These are phyloP conservation scores for Colletotrichum liaoningense DNA, from an alignment of 2,329 filamentous ascomycete species.

Conservation along the genomic window DNA sequence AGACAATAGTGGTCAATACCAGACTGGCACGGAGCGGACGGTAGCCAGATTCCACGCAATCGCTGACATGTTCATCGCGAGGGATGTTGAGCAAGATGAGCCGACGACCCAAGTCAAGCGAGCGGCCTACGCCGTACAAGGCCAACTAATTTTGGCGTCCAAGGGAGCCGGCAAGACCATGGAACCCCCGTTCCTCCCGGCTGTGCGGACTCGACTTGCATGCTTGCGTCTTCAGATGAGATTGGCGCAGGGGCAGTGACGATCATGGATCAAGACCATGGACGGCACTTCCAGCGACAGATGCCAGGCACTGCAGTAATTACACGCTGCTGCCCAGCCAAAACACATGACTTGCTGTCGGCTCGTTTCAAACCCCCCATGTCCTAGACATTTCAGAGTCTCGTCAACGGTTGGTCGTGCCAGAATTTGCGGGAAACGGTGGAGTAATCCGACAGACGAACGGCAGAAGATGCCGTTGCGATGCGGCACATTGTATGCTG, in stretches of 20 bases:
- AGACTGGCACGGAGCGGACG: constrained; percentile 1
- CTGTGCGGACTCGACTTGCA: constrained; percentile 13
- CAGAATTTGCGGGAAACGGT: constrained; percentile 7
- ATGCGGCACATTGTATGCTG: neutral
- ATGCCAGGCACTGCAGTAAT: neutral
- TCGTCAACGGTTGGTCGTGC: constrained; percentile 5
- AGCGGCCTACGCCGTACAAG: neutral
- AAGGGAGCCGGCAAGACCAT: constrained; percentile 19
- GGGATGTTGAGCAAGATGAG: constrained; percentile 12
- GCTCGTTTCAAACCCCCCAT: constrained; percentile 12
- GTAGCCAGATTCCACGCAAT: constrained; percentile 7
- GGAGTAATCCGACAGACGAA: constrained; percentile 5
- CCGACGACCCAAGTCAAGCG: constrained; percentile 2
- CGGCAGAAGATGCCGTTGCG: constrained; percentile 9
- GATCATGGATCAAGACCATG: constrained; percentile 24
- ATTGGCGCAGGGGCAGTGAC: constrained; percentile 28
- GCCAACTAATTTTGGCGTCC: constrained; percentile 14
- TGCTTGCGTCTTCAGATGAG: constrained; percentile 29
- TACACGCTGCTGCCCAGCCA: neutral
- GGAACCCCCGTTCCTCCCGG: constrained; percentile 5
- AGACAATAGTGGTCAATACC: neutral
- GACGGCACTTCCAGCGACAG: neutral
- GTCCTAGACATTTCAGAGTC: constrained; percentile 12
- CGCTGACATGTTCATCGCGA: constrained; percentile 16
- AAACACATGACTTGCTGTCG: constrained; percentile 3